Base-by-base conservation (phyloP, 2,329 filamentous ascomycete species). In the Fusarium tupiense region DNA sequence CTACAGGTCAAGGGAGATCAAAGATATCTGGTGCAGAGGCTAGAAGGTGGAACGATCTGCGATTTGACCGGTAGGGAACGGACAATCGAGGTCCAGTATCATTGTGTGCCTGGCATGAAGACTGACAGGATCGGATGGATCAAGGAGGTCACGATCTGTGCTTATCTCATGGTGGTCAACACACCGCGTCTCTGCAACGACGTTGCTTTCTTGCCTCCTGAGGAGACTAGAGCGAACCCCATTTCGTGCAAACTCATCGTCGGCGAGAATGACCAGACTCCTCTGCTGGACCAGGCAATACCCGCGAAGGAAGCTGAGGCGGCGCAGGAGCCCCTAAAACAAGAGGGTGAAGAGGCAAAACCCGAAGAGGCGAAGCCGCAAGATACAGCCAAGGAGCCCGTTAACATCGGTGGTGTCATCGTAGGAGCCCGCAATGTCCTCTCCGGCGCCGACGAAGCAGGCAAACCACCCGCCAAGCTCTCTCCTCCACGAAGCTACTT, bases 121-220 rank as follows among this genome's bases (percentile, higher is more conserved):
- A 87, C 85, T 53, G 92, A 97, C 81, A 90, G 92, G 54, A 98
- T 98, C 77, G 92, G 92, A 49, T 95, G 94, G 91, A 97, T 98
- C 83, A 98, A 98, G 82, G 95, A 98, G 81, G 91, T 96, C 3
- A 93, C 92, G 6, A 98, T 94, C 17, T 98, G 95, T 84, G 91
- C 94, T 19, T 98, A 98, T 80, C 87, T 98, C 61, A 98, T 98
- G 95, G 91, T 97, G 38, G 90, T 98, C 72, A 93, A 97, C 80
- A 98, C 95, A 0, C 94, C 95, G 1, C 91, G 94, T 2, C 89
- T 98, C 19, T 98, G 95, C 84, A 90, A 92, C 79, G 95, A 98
- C 76, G 90, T 94, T 16, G 94, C 94, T 16, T 98, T 98, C 81
- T 86, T 93, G 61, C 95, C 95, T 1, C 94, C 94, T 0, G 91